Conservation (phyloP, 1,284 basidiomycete genomes). For the Ceratobasidium sp. region DNA sequence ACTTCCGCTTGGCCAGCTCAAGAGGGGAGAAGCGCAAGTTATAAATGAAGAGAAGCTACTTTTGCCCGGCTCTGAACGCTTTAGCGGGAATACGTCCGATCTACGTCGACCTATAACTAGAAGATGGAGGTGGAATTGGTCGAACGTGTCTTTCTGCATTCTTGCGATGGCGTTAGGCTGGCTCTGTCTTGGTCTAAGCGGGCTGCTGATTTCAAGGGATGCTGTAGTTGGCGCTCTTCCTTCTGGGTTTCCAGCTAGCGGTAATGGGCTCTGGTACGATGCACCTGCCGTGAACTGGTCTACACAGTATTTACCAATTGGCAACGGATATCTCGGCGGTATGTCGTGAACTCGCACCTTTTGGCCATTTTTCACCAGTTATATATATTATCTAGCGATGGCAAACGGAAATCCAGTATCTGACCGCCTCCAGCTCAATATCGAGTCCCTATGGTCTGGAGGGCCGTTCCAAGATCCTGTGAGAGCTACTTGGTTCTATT, state of each 20-base stretch:
- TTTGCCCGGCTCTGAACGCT: too few relatives aligned
- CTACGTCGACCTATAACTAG: background rate
- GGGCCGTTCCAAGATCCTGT: slow-evolving; percentile 76
- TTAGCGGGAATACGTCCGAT: too few relatives aligned
- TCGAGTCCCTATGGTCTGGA: slow-evolving; percentile 81
- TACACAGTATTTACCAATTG: slow-evolving; percentile 73
- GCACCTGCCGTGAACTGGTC: slow-evolving; percentile 67
- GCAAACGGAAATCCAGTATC: slow-evolving; percentile 71
- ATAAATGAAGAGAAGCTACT: too few relatives aligned
- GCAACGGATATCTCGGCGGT: slow-evolving; percentile 82
- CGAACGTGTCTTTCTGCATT: background rate
- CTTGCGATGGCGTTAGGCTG: background rate
- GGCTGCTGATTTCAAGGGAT: background rate
- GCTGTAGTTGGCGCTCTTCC: slow-evolving; percentile 58
- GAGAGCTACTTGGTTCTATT: slow-evolving; percentile 52
- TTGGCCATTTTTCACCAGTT: slow-evolving; percentile 4
- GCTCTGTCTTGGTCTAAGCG: background rate
- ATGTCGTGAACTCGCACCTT: slow-evolving; percentile 48
- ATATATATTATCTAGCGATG: slow-evolving; percentile 65
- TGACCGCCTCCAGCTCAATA: slow-evolving; percentile 76
- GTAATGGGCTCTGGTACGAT: slow-evolving; percentile 80
- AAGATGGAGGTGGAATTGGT: too few relatives aligned
- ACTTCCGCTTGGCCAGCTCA: too few relatives aligned
- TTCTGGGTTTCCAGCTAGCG: slow-evolving; percentile 72
- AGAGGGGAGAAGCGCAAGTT: too few relatives aligned